A percentile compares a stretch with the other conserved stretches of the same genome.
Evolutionary conservation across 2,329 filamentous ascomycete genomes (phyloP).

Genomic region (Phyllosticta capitalensis): DNA sequence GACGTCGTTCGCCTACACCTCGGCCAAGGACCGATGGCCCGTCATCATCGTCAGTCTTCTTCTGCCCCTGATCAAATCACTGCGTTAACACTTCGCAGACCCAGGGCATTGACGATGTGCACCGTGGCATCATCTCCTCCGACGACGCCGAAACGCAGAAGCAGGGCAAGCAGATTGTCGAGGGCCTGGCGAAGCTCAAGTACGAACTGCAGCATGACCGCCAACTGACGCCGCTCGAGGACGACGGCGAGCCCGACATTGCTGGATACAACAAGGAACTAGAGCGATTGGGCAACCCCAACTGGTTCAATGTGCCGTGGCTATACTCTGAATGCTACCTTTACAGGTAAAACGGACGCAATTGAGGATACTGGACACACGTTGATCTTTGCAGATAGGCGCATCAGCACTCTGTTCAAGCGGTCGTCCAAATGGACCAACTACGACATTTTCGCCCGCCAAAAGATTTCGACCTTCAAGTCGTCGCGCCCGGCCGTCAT

Average conservation of each 20-base stretch:
- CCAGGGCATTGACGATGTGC: constrained; percentile 87
- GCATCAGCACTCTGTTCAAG: constrained; percentile 69
- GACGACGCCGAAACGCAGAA: constrained; percentile 54
- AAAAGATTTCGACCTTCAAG: constrained; percentile 87
- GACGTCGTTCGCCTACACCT: constrained; percentile 77
- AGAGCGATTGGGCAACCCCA: constrained; percentile 58
- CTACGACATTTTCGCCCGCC: constrained; percentile 82
- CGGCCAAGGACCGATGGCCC: constrained; percentile 83
- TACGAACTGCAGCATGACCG: constrained; percentile 92
- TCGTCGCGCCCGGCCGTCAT: constrained; percentile 80
- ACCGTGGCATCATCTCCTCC: constrained; percentile 56
- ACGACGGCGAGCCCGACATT: constrained; percentile 71
- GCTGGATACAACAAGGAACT: constrained; percentile 79
- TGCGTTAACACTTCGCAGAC: constrained; percentile 48
- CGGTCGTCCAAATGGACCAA: constrained; percentile 73
- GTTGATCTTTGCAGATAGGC: constrained; percentile 41
- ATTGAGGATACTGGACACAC: constrained; percentile 7
- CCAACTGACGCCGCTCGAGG: constrained; percentile 59
- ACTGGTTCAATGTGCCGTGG: constrained; percentile 83
- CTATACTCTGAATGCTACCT: constrained; percentile 91
- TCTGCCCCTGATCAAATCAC: not conserved
- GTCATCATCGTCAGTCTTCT: constrained; percentile 66
- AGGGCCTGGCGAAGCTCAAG: constrained; percentile 72
- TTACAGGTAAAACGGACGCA: constrained; percentile 50
- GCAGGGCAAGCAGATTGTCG: constrained; percentile 81